Percentiles rank a stretch among this genome's conserved stretches.
These are phyloP conservation scores for Aspergillus caelatus DNA, from an alignment of 2,329 filamentous ascomycete species.

Conservation along the genomic window DNA sequence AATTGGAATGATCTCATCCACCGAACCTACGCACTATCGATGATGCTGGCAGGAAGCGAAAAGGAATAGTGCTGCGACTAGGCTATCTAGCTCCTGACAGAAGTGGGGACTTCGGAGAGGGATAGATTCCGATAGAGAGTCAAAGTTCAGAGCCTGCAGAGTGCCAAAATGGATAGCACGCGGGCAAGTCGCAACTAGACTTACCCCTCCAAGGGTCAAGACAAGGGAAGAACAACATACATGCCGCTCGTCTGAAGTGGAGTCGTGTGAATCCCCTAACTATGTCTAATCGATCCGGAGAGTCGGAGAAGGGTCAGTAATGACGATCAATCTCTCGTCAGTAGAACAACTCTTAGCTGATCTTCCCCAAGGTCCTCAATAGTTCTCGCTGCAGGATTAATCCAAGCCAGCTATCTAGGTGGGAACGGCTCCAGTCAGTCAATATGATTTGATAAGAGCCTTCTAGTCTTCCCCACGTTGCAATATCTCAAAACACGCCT, in stretches of 20 bases:
- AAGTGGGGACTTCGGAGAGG: constrained; percentile 6
- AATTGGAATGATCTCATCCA: not conserved
- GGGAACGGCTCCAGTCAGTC: not conserved
- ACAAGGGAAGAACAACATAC: not conserved
- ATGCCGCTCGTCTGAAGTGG: not conserved
- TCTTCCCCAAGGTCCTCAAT: constrained; percentile 11
- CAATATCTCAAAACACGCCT: constrained; percentile 1
- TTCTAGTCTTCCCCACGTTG: not conserved
- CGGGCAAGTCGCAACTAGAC: not conserved
- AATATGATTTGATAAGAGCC: not conserved
- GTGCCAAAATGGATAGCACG: not conserved
- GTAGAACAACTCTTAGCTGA: constrained; percentile 1
- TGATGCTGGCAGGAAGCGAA: constrained; percentile 4
- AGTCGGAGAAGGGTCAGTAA: not conserved
- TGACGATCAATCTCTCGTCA: constrained; percentile 10
- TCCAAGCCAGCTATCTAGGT: not conserved
- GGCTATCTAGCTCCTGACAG: constrained; percentile 9
- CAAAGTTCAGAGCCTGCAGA: not conserved
- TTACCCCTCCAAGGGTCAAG: not conserved
- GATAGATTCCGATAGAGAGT: not conserved
- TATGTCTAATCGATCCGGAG: constrained; percentile 8
- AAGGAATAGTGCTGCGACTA: constrained; percentile 9
- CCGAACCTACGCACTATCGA: constrained; percentile 6
- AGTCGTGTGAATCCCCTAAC: constrained; percentile 4
- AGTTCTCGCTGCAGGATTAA: not conserved